phyloP scores from a whole-genome alignment of 2,329 filamentous ascomycete genomes.

The Cladosporium sp. region DNA sequence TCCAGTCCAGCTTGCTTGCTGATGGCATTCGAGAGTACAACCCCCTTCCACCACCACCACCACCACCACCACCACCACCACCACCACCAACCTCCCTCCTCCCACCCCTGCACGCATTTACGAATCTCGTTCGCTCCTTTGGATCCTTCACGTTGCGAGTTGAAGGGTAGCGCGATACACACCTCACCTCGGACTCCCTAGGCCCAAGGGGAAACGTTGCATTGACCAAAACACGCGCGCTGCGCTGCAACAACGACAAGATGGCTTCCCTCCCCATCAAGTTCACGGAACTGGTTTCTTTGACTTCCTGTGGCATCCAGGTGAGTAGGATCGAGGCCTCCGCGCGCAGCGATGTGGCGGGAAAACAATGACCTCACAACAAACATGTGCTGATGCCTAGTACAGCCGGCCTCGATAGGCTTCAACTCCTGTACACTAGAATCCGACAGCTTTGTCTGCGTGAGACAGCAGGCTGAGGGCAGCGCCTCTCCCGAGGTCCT shows the following conservation, averaged over 20 bases:
- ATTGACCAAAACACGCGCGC: conserved; percentile 23
- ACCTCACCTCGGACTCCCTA: conserved; percentile 14
- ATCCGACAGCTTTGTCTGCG: conserved; percentile 94
- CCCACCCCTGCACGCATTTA: conserved; percentile 29
- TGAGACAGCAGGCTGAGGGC: conserved; percentile 89
- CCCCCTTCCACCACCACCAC: conserved; percentile 11
- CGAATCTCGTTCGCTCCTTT: conserved; percentile 37
- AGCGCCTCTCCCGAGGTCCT: conserved; percentile 87
- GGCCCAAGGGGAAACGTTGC: conserved; percentile 15
- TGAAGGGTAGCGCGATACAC: conserved; percentile 22
- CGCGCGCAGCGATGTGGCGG: not conserved
- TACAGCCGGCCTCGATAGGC: conserved; percentile 69
- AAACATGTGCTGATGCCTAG: conserved; percentile 26
- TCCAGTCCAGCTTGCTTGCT: conserved; percentile 5
- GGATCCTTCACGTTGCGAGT: conserved; percentile 21
- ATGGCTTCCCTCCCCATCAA: conserved; percentile 81
- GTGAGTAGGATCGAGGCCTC: conserved; percentile 38
- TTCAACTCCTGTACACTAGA: conserved; percentile 95
- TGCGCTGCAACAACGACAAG: conserved; percentile 35
- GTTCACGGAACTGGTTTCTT: conserved; percentile 85
- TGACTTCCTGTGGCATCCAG: conserved; percentile 50
- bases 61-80: too few species aligned
- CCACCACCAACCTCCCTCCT: not conserved
- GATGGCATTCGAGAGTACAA: conserved; percentile 9
- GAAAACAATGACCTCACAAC: conserved; percentile 4